Evolutionary conservation across 2,329 filamentous ascomycete species (phyloP).

Genomic region (Fusarium foetens): DNA sequence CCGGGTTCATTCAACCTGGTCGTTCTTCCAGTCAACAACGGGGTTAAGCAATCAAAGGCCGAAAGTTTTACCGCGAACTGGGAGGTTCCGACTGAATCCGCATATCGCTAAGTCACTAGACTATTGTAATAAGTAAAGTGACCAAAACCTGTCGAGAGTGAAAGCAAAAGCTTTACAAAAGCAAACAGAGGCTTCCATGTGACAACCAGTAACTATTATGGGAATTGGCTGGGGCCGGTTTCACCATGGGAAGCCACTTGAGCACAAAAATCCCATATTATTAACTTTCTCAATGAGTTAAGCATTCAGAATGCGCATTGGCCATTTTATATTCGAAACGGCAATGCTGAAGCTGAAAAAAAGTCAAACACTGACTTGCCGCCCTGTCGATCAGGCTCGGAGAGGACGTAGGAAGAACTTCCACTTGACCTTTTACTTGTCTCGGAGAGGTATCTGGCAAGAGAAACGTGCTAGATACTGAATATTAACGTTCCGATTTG

Average conservation of each 20-base stretch:
- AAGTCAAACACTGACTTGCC: neutral
- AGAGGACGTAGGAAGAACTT: neutral
- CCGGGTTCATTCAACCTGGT: neutral
- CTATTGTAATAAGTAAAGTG: neutral
- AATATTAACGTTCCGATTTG: rapidly evolving
- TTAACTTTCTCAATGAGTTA: neutral
- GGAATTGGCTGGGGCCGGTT: slow-evolving; percentile 14
- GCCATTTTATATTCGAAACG: neutral
- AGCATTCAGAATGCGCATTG: neutral
- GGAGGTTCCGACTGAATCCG: slow-evolving; percentile 1
- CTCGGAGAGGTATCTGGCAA: neutral
- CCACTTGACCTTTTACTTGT: rapidly evolving
- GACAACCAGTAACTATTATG: neutral
- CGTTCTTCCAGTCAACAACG: neutral
- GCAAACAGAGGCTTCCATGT: neutral
- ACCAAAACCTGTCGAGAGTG: neutral
- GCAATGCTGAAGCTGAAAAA: neutral
- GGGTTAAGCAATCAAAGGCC: neutral
- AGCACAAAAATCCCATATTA: neutral
- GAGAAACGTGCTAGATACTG: neutral
- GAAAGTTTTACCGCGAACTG: neutral
- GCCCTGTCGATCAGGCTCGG: neutral
- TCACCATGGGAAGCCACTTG: slow-evolving; percentile 6
- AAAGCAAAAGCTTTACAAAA: neutral
- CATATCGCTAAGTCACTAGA: neutral